A percentile compares a stretch with the other conserved stretches of the same genome.
phyloP scores from a whole-genome alignment of 176 grass and related monocot species.

The Tuctoria greenei region DNA sequence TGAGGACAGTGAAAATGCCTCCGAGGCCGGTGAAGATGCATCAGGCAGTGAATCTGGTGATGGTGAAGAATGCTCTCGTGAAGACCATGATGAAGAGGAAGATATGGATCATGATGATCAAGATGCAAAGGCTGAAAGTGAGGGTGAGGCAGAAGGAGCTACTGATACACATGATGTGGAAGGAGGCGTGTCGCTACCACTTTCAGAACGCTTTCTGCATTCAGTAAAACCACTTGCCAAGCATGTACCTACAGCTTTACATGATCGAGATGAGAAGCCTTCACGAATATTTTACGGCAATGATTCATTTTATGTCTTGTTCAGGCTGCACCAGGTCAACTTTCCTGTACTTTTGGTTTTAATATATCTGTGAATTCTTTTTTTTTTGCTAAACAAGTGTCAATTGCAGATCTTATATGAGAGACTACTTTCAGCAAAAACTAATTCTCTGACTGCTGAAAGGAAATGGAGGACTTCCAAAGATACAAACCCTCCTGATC shows the following conservation, averaged over 20 bases:
- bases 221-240: slow-evolving; percentile 84
- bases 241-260: slow-evolving; percentile 67
- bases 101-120: slow-evolving; percentile 83
- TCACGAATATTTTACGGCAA: slow-evolving; percentile 85
- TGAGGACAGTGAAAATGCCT: slow-evolving; percentile 93
- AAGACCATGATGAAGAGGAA: slow-evolving; percentile 92
- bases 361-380: background rate
- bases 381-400: slow-evolving; percentile 28
- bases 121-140: slow-evolving; percentile 84
- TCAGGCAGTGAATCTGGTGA: slow-evolving; percentile 94
- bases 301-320: slow-evolving; percentile 91
- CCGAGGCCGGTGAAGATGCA: slow-evolving; percentile 86
- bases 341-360: slow-evolving; percentile 15
- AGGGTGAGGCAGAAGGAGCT: slow-evolving; percentile 84
- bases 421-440: slow-evolving; percentile 92
- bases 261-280: slow-evolving; percentile 61
- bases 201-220: slow-evolving; percentile 73
- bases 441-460: slow-evolving; percentile 75
- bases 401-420: slow-evolving; percentile 87
- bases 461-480: slow-evolving; percentile 97
- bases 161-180: slow-evolving; percentile 66
- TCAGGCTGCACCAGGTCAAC: slow-evolving; percentile 91
- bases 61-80: slow-evolving; percentile 82
- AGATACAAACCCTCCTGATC: slow-evolving; percentile 83
- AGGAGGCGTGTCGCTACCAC: slow-evolving; percentile 61